Evolutionary conservation across 768 basidiomycete genomes (phyloP), one percentile per base, ranked within the genome.

Genomic region (Pisolithus orientalis): DNA sequence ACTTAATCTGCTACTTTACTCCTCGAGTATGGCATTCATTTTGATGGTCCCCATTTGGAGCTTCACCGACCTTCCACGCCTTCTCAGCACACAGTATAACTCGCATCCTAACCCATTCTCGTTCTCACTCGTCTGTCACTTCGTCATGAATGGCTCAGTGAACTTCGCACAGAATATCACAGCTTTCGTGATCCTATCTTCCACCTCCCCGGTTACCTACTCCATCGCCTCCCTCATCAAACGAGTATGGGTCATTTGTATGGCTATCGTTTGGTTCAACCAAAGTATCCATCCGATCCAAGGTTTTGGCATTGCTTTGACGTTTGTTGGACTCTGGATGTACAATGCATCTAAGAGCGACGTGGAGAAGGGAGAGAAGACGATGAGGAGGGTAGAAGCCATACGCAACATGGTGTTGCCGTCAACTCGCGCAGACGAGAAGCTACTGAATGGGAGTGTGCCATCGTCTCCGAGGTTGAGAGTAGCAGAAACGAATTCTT

Each of bases 151-250:
- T 68, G 95, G 94, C 43, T 87, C 90, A 1, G 94, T 93, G 11
- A 94, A 99, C 71, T 99, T 96, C 62, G 85, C 84, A 1, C 96
- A 99, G 70, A 98, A 94, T 75, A 87, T 98, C 64, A 90, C 98
- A 61, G 96, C 96, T 29, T 99, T 99, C 73, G 79, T 94, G 65
- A 91, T 99, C 63, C 83, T 99, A 45, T 85, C 95, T 2, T 91
- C 90, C 28, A 95, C 93, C 3, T 97, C 95, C 10, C 95, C 96
- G 17, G 96, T 99, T 59, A 98, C 96, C 0, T 99, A 99, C 71
- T 95, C 92, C 49, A 98, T 99, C 67, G 96, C 96, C 3, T 96
- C 93, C 4, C 83, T 99, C 62, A 83, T 97, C 73, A 99, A 99
- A 70, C 92, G 96, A 25, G 94, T 99, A 51, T 93, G 85, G 44